Conservation (phyloP, 2,329 filamentous ascomycete genomes). For the Ascosphaera acerosa region DNA sequence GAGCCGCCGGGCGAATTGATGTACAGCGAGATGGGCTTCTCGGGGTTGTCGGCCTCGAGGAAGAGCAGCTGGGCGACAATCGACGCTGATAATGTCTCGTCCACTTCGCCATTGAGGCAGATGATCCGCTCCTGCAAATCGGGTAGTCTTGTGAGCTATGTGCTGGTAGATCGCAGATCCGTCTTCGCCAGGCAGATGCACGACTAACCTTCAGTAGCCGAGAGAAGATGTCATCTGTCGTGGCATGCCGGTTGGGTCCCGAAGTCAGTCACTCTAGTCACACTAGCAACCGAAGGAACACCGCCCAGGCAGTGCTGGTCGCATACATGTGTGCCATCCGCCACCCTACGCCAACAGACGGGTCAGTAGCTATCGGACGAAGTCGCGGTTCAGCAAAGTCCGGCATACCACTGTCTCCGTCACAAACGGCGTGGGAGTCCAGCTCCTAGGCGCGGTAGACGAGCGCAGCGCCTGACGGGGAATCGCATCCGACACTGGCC, state of each 20-base stretch:
- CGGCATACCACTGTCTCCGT: conserved; percentile 30
- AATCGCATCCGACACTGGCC: no score
- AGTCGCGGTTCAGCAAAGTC: conserved; percentile 4
- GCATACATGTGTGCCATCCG: conserved; percentile 53
- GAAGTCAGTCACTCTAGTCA: conserved; percentile 2
- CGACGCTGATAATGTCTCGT: conserved; percentile 73
- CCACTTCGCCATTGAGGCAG: conserved; percentile 74
- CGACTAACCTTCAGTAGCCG: conserved; percentile 41
- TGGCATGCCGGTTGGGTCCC: conserved; percentile 8
- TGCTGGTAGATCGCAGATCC: no score
- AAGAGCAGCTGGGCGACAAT: conserved; percentile 91
- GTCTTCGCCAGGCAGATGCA: conserved; percentile 5
- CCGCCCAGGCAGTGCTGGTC: no score
- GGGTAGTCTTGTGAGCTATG: no score
- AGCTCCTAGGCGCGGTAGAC: conserved; percentile 14
- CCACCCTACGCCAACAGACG: conserved; percentile 29
- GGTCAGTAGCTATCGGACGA: conserved; percentile 1
- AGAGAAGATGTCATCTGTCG: conserved; percentile 54
- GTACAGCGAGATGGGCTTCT: conserved; percentile 90
- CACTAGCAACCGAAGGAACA: no score
- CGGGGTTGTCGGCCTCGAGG: conserved; percentile 87
- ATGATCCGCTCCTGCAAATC: conserved; percentile 57
- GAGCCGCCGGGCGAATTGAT: conserved; percentile 92
- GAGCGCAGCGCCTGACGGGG: no score
- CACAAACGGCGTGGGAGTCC: conserved; percentile 28